Evolutionary conservation across 805 yeast genomes (phyloP), one percentile per base, ranked within the genome.

Genomic region (Sugiyamaella americana): DNA sequence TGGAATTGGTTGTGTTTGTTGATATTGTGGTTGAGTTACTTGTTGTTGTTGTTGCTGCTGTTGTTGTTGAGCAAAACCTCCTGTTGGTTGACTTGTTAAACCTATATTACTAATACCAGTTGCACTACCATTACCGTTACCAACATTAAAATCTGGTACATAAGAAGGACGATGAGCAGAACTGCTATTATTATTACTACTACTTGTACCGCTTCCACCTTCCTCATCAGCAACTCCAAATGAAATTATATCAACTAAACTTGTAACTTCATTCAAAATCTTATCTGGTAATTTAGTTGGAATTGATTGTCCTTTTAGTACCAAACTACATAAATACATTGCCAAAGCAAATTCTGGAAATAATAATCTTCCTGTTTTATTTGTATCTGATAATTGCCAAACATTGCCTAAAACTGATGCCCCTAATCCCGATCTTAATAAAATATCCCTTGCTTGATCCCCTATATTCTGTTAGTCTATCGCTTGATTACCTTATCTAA

Each of bases 331-430:
- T 56, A 91, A 72, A 64, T 88, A 91, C 72, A 91, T 79, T 16
- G 96, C 88, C 54, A 91, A 71, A 13, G 95, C 95, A 71, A 91
- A 91, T 64, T 91, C 97, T 1, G 98, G 98, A 61, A 89, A 91
- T 56, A 91, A 67, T 51, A 91, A 75, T 46, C 79, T 74, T 1
- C 98, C 98, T 5, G 93, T 81, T 58, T 79, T 83, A 56, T 81
- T 84, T 1, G 95, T 82, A 60, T 91, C 98, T n/a, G 95, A 77
- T 48, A 91, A 70, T 20, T 84, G 80, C 98, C 98, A 91, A 51
- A 91, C 84, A 56, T 79, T 87, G 2, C 91, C 91, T 56, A 91
- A 72, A 37, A 82, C 78, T 21, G 76, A 72, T 2, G 95, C 87
- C 37, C 78, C 71, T 45, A 91, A 71, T 4, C 87, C 86, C 0